Base-by-base conservation (phyloP, 2,329 filamentous ascomycete species). In the Lasiodiplodia hormozganensis region DNA sequence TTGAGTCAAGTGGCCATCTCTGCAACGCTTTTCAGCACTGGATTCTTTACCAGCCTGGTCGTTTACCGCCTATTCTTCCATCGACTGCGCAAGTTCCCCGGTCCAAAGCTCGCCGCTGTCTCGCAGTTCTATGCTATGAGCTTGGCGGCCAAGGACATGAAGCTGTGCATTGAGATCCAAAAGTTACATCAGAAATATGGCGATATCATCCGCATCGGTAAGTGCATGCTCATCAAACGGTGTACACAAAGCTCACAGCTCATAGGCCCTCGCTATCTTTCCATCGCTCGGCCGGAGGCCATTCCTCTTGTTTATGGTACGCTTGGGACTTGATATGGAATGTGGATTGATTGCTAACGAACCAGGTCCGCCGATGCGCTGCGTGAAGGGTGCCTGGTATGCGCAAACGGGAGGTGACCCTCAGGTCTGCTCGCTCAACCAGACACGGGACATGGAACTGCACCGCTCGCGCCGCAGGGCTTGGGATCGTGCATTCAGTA, bases 11-110 rank as follows among this genome's bases (percentile, higher is more conserved):
- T 21, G 12, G 56, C 11, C 10, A 21, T 43, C 36, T 43, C 21
- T 0, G 56, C 56, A 3, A 43, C 56, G 11, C 36, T 58, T 16
- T 58, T 58, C 12, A 82, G 79, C 69, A 80, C 82, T 5, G 53
- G 64, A 53, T 67, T 57, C 40, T 43, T 67, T 7, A 53, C 21
- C 6, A 67, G 64, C 53, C 14, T 67, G 23, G 34, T 76, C 8
- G 62, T 79, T 16, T 81, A 84, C 71, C 76, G 82, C 16, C 68
- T 75, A 2, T 76, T 79, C 64, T 82, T 82, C 69, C 82, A 83
- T 65, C 78, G 77, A 4, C 73, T 82, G n/a, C 74, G 58, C 23
- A 74, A 76, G 38, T 69, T 69, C 23, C 62, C 68, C 12, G 62
- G 62, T 4, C 68, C 68, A 2, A 25, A 31, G 14, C 43, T 54